Conservation (phyloP, 129 eudicot genomes). For the Flaveria sonorensis region DNA sequence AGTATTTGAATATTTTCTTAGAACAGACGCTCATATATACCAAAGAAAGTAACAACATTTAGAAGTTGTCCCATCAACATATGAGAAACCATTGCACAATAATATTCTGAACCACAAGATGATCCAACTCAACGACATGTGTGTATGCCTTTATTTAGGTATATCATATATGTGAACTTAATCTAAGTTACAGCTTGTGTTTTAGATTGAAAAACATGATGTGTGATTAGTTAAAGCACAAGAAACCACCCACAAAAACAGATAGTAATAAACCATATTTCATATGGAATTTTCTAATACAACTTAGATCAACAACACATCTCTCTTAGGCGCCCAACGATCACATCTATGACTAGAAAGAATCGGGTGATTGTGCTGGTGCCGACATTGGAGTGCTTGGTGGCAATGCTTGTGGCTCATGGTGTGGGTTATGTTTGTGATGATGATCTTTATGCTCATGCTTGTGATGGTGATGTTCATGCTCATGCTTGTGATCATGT, state of each 20-base stretch:
- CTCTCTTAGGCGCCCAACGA: neutral
- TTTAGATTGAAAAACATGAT: neutral
- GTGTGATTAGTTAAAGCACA: neutral
- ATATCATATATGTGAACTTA: neutral
- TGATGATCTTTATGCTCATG: constrained; percentile 30
- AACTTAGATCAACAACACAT: neutral
- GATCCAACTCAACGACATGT: neutral
- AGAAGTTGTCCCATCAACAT: neutral
- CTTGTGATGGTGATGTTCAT: constrained; percentile 21
- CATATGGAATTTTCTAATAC: neutral
- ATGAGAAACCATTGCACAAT: no score
- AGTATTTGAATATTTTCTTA: no score
- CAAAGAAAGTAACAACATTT: no score
- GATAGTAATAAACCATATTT: neutral
- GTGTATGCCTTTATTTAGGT: neutral
- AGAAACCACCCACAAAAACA: neutral
- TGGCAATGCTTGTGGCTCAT: constrained; percentile 25
- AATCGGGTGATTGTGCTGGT: constrained; percentile 19
- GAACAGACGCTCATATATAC: no score
- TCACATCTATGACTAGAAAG: constrained; percentile 4
- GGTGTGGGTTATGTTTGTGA: constrained; percentile 30
- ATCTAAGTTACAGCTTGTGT: neutral
- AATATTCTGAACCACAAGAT: neutral
- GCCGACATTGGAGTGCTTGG: constrained; percentile 16
- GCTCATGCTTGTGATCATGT: constrained; percentile 21